Conservation (phyloP, 805 yeast species). For the Candida broadrunensis region DNA sequence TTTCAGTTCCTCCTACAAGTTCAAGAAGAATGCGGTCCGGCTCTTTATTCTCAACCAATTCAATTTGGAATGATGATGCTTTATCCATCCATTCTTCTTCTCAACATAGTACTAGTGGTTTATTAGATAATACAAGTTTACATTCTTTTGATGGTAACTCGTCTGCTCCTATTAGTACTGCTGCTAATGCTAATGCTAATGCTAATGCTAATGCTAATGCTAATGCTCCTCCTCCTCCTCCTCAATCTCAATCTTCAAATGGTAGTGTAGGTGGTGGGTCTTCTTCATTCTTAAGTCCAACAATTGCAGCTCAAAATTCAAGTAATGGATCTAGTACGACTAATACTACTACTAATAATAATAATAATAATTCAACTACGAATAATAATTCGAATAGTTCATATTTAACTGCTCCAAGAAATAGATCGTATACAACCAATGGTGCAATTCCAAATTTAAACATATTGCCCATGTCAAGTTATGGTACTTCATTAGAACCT, state of each 20-base stretch:
- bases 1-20: constrained; percentile 1
- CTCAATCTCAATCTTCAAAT: background rate
- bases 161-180: constrained; percentile 7
- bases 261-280: background rate
- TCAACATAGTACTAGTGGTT: constrained; percentile 6
- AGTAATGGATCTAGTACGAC: constrained; percentile 3
- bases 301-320: constrained; percentile 8
- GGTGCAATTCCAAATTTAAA: constrained; percentile 24
- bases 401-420: constrained; percentile 18
- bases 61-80: constrained; percentile 59
- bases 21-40: constrained; percentile 52
- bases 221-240: no score
- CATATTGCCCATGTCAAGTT: constrained; percentile 7
- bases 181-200: constrained; percentile 10
- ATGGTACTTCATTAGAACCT: background rate
- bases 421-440: constrained; percentile 54
- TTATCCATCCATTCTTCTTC: constrained; percentile 14
- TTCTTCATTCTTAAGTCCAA: constrained; percentile 11
- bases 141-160: constrained; percentile 9
- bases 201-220: constrained; percentile 6
- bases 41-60: constrained; percentile 46
- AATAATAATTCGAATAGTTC: constrained; percentile 12
- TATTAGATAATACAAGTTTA: constrained; percentile 14
- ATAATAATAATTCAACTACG: background rate
- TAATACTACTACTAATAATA: background rate